Percentiles rank a stretch among this genome's conserved stretches.
Conservation (phyloP, 2,329 filamentous ascomycete genomes). For the Epicoccum sorghinum region DNA sequence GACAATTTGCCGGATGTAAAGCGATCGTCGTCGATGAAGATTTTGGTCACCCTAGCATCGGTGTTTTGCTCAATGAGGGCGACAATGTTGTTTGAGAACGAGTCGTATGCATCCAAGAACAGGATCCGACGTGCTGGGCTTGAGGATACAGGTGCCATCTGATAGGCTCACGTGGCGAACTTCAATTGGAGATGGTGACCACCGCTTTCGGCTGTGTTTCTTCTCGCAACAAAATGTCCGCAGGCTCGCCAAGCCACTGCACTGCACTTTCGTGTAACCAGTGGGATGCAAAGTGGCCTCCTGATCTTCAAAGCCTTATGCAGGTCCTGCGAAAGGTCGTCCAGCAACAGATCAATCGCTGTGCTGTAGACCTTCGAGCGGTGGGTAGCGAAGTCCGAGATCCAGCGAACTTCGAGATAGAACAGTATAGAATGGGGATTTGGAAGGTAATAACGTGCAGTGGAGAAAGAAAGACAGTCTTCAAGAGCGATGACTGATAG, state of each 20-base stretch:
- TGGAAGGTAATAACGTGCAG: background rate
- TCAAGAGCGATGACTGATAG: conserved; percentile 10
- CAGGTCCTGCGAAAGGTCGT: background rate
- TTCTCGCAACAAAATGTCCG: background rate
- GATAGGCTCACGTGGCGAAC: conserved; percentile 13
- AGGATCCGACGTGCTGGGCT: conserved; percentile 63
- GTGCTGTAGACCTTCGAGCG: background rate
- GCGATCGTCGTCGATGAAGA: conserved; percentile 67
- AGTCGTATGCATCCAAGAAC: conserved; percentile 95
- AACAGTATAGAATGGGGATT: background rate
- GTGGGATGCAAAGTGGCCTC: background rate
- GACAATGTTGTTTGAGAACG: conserved; percentile 94
- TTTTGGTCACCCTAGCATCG: conserved; percentile 69
- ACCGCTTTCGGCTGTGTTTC: background rate
- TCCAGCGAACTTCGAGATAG: background rate
- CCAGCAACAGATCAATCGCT: background rate
- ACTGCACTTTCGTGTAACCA: background rate
- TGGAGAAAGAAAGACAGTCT: background rate
- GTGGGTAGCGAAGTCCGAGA: background rate
- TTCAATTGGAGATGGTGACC: background rate
- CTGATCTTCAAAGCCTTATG: background rate
- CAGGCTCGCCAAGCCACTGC: background rate
- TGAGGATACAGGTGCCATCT: conserved; percentile 39
- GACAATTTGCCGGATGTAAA: conserved; percentile 21
- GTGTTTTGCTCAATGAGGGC: conserved; percentile 76